These are phyloP conservation scores for Aureobasidium melanogenum DNA, from an alignment of 2,329 filamentous ascomycete species.

Conservation along the genomic window DNA sequence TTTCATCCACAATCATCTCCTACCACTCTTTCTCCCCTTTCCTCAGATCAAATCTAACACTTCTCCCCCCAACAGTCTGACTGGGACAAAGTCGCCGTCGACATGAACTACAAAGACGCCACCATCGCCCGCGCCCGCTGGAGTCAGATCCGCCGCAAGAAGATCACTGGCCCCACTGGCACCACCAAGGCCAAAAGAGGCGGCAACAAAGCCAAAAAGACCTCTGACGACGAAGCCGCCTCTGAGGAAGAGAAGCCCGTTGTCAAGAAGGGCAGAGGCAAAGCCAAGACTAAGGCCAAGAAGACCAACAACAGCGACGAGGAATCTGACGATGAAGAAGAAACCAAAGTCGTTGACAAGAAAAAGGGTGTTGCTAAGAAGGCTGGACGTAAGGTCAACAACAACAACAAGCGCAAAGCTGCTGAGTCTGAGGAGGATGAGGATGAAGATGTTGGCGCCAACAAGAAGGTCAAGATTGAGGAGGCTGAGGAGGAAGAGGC, in stretches of 20 bases:
- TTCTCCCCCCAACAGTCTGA: constrained; percentile 16
- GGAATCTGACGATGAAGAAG: neutral
- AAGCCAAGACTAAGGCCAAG: neutral
- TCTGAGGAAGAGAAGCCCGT: neutral
- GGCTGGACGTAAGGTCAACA: neutral
- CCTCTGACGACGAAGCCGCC: neutral
- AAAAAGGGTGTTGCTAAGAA: neutral
- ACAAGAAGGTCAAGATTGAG: neutral
- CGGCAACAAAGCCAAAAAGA: neutral
- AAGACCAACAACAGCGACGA: neutral
- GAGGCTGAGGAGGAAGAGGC: neutral
- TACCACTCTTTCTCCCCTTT: neutral
- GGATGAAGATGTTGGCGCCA: neutral
- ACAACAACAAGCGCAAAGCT: neutral
- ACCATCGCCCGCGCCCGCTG: constrained; percentile 18
- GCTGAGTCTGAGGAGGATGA: neutral
- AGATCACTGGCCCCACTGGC: constrained; percentile 15
- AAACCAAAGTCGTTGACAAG: neutral
- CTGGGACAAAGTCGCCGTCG: constrained; percentile 19
- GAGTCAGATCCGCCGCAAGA: constrained; percentile 20
- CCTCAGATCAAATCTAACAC: neutral
- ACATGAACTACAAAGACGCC: constrained; percentile 20
- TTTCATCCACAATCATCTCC: neutral
- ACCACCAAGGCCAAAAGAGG: constrained; percentile 15
- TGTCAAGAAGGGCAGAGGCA: neutral